Evolutionary conservation across 2,329 filamentous ascomycete genomes (phyloP), one percentile per base, ranked within the genome.

Genomic region (Diplodia mutila): DNA sequence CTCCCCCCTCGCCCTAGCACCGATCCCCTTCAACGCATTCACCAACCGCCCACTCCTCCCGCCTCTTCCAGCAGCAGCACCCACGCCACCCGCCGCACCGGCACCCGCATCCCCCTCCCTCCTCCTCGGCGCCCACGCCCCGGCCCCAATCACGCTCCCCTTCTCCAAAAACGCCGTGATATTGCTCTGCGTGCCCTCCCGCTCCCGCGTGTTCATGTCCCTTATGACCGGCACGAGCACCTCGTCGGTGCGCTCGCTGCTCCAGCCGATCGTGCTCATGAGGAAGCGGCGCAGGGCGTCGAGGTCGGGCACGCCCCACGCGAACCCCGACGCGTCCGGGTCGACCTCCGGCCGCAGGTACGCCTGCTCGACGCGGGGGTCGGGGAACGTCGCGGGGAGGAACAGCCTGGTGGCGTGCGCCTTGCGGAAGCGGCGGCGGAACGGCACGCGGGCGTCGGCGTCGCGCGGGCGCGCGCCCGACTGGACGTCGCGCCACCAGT

Each of bases 221-320:
- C 90, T 86, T 70, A 99, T 95, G 1, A 99, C 96, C 0, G 95
- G 95, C 1, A 99, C 92, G 1, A 99, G 86, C 2, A 99, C 91
- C 78, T 99, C 95, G 74, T 99, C 95, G 0, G 94, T 98, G 8
- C 93, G 85, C 78, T 98, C 94, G 77, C 91, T 90, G 66, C 85
- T 89, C 95, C 95, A 99, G 0, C 95, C 95, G 72, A 99, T 92
- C 1, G 94, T 97, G 1, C 87, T 83, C 91, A 96, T 97, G 46
- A 99, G 83, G 74, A 95, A 99, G 29, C 85, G 84, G 7, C 96
- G 84, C 69, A 99, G 81, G 0, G 92, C 92, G 69, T 95, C 92
- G 0, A 99, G 85, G 75, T 99, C 94, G 0, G 95, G 95, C 0
- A 97, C 91, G 34, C 95, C 95, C 95, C 96, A 99, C 77, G 95